Evolutionary conservation across 2,329 filamentous ascomycete species (phyloP).

Genomic region (Aspergillus tamarii): DNA sequence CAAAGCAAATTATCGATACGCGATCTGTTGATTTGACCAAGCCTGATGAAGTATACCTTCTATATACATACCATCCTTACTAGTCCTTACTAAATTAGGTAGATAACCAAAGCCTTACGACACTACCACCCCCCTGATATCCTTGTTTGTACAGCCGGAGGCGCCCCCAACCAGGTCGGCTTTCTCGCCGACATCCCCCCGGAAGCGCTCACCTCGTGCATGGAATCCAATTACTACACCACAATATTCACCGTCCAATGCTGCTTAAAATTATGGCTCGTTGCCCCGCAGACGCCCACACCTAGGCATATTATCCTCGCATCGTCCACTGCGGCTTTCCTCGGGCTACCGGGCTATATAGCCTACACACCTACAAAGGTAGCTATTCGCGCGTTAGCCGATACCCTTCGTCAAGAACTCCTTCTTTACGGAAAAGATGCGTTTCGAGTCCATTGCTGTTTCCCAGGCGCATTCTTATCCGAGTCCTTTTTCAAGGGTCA

Average conservation of each 20-base stretch:
- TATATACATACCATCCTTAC: neutral
- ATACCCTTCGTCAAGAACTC: conserved; percentile 17
- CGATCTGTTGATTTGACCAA: conserved; percentile 7
- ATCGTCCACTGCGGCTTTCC: conserved; percentile 12
- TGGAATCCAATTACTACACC: conserved; percentile 17
- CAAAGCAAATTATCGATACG: conserved; percentile 11
- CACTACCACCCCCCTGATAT: conserved; percentile 13
- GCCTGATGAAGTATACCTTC: neutral
- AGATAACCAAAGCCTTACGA: conserved; percentile 3
- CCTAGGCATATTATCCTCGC: conserved; percentile 17
- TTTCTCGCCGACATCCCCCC: conserved; percentile 23
- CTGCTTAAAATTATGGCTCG: conserved; percentile 13
- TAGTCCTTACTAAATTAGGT: neutral
- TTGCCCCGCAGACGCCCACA: neutral
- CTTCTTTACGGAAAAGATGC: conserved; percentile 13
- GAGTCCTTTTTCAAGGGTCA: conserved; percentile 13
- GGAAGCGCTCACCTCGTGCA: conserved; percentile 14
- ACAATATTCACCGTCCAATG: conserved; percentile 13
- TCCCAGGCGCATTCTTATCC: conserved; percentile 12
- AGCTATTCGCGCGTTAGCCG: conserved; percentile 17
- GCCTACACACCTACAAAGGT: conserved; percentile 19
- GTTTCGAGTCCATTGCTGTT: conserved; percentile 12
- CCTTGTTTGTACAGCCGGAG: conserved; percentile 24
- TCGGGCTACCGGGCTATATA: conserved; percentile 17
- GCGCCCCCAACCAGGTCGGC: conserved; percentile 19